Evolutionary conservation across 208 protist genomes (phyloP), one percentile per base, ranked within the genome.

Genomic region (Trichomonas vaginalis): DNA sequence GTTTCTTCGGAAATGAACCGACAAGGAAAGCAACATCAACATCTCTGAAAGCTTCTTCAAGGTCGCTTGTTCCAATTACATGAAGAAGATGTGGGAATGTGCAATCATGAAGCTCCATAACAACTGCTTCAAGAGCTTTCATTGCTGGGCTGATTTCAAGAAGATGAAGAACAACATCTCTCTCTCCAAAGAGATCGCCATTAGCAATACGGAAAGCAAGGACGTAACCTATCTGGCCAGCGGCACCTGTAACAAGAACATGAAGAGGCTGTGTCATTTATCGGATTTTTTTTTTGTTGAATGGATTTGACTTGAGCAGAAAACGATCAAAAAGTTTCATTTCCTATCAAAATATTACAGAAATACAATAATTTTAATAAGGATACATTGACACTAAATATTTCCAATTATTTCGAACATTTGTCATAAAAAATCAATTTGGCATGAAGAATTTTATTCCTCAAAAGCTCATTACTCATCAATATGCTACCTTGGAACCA

Each of bases 101-200:
- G 39, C 88, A 95, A 70, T 95, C 88, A 32, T 95, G 12, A 8
- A 95, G 37, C 70, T 95, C 88, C 88, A 95, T 95, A 45, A 95
- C 39, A 3, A 95, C 46, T 0, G 47, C 88, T 70, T 95, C 49
- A 15, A 95, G 49, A 0, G 47, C 35, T 39, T 35, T 35, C 46
- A 95, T 56, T 51, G 88, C 42, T 35, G 45, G 88, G 35, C 8
- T 35, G 0, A 95, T 39, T 70, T 95, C 88, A 2, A 95, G 46
- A 95, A 51, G 49, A 79, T 51, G 49, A 15, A 95, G 32, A 39
- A 45, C 42, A 12, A 95, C 49, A 51, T 51, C 32, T 70, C 35
- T n/a, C 2, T 95, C n/a, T 6, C 88, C 88, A 15, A 95, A 95
- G 8, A 95, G 49, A 45, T 95, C 88, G 27, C 88, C 88, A 32